phyloP scores from a whole-genome alignment of 2,329 filamentous ascomycete genomes.

The Cylindrodendrum hubeiense region DNA sequence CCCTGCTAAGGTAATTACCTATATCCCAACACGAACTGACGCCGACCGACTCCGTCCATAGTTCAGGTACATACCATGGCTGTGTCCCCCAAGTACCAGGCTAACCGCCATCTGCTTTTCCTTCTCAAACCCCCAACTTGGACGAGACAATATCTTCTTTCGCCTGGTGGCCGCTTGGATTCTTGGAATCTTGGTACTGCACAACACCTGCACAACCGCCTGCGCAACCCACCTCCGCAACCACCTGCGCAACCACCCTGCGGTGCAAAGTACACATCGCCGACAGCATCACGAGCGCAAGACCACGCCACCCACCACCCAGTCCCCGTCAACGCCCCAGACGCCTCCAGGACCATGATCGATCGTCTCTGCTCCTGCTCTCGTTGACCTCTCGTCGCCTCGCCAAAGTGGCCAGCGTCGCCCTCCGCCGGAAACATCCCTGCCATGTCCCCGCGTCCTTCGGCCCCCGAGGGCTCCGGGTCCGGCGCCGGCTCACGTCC shows the following conservation, averaged over 20 bases:
- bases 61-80: background rate
- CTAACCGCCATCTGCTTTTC: background rate
- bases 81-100: background rate
- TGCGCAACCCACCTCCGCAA: too few species aligned
- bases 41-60: background rate
- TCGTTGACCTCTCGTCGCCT: background rate
- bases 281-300: background rate
- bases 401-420: background rate
- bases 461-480: conserved; percentile 25
- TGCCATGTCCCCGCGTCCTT: conserved; percentile 36
- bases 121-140: background rate
- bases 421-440: background rate
- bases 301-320: background rate
- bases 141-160: too few species aligned
- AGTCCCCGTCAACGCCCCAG: background rate
- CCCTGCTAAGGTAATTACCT: background rate
- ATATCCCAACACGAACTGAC: conserved; percentile 3
- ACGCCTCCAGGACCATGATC: background rate
- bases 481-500: conserved; percentile 29
- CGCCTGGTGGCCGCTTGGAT: too few species aligned
- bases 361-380: conserved; percentile 3
- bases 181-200: too few species aligned
- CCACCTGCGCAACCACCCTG: too few species aligned
- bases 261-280: background rate
- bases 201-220: too few species aligned